Base-by-base conservation (phyloP, 1,284 basidiomycete genomes). In the Psilocybe mexicana region DNA sequence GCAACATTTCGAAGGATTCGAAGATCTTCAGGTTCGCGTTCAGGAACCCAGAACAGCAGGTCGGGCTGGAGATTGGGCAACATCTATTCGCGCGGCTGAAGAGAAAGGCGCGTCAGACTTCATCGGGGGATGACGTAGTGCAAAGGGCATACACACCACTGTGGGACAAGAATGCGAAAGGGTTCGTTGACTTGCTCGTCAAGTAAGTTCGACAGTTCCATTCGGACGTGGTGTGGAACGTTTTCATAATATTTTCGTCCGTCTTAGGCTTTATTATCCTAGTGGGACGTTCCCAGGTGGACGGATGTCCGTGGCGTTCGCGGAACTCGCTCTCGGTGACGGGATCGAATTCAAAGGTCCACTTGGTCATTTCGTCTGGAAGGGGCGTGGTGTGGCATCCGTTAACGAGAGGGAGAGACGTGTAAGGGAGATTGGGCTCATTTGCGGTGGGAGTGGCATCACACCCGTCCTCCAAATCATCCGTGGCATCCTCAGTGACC, bases 71-170 rank as follows among this genome's bases (percentile, higher is more conserved):
- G 0, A 76, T 78, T 6, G 87, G 87, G 0, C 84, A 88, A 60
- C 87, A 89, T 61, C 80, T 88, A 50, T 86, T 81, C 60, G 74
- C 82, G 2, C 76, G 84, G 2, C 61, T 85, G 25, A 67, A 68
- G 48, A 66, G 76, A 46, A 80, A 80, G 71, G 68, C 8, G 30
- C 36, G 28, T 30, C 40, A n/a, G 55, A 7, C 1, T 2, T 10
- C 7, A 26, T 3, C 11, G 23, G 24, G 26, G 25, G 77, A 77
- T 7, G 77, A 82, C 55, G 59, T 83, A 0, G 76, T 87, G 0
- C 85, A 86, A 62, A 73, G 86, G 26, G 84, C 85, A 0, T 88
- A 88, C 62, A 88, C 86, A 2, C 86, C 87, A 0, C 76, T 87
- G 38, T 85, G 82, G 14, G 67, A 67, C 48, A 68, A 73, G 46